Evolutionary conservation across 2,329 filamentous ascomycete genomes (phyloP).

Genomic region (Colletotrichum abscissum): DNA sequence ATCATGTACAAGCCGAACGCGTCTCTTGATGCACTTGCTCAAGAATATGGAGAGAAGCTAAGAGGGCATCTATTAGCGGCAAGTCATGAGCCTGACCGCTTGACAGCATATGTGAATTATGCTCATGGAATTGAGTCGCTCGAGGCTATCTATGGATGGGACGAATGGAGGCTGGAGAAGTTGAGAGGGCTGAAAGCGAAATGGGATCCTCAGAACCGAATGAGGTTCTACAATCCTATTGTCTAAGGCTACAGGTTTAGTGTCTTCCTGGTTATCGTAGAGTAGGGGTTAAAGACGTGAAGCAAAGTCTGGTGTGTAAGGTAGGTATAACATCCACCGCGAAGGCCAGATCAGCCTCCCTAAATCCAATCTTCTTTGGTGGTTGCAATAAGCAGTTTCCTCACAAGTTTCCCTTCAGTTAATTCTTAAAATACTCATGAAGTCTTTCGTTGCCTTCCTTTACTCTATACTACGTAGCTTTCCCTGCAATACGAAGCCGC

Average conservation of each 20-base stretch:
- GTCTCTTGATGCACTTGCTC: conserved; percentile 42
- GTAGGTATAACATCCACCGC: not conserved
- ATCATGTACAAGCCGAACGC: conserved; percentile 44
- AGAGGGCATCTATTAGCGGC: conserved; percentile 38
- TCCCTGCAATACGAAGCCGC: not conserved
- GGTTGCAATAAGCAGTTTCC: too few species aligned
- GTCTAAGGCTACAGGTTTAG: not conserved
- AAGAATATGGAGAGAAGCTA: conserved; percentile 44
- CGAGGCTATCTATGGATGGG: conserved; percentile 39
- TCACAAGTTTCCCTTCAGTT: too few species aligned
- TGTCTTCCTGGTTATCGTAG: not conserved
- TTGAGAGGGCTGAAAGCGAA: conserved; percentile 41
- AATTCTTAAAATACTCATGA: too few species aligned
- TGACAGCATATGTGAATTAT: conserved; percentile 46
- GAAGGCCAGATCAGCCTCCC: not conserved
- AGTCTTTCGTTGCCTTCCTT: not conserved
- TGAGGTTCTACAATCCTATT: conserved; percentile 42
- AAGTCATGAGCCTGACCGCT: conserved; percentile 39
- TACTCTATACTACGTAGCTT: not conserved
- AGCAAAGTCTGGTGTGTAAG: not conserved
- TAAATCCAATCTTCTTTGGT: too few species aligned
- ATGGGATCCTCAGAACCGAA: conserved; percentile 42
- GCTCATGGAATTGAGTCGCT: conserved; percentile 45
- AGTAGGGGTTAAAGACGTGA: too few species aligned
- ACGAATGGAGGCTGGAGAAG: conserved; percentile 39